Base-by-base conservation (phyloP, 2,329 filamentous ascomycete genomes). In the Aureobasidium sp. region DNA sequence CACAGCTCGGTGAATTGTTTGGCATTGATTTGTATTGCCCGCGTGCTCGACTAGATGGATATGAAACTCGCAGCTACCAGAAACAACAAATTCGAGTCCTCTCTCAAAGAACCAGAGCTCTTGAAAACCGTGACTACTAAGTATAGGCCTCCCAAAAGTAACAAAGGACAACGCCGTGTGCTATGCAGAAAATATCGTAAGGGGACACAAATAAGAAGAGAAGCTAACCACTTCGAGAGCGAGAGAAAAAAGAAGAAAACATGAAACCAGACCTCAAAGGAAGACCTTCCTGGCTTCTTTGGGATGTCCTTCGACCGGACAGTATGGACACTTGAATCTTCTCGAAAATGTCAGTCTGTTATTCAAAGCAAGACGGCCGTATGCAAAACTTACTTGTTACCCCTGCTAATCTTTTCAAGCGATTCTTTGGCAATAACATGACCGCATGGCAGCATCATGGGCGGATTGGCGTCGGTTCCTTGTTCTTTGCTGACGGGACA, bases 401-500 rank as follows among this genome's bases (percentile, higher is more conserved):
- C 87, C 76, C 95, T 96, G 61, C 87, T 87, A 46, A 97, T 80
- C 70, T 86, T 87, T 64, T 88, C 84, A 56, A 99, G 77, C 37
- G 88, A 91, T 70, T 97, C 92, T 66, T 87, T 84, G 20, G 91
- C 92, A 64, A 99, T 87, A 58, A 97, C 93, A 76, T 99, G 94
- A 6, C 94, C 93, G 71, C 94, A 99, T 0, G 90, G 89, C 71
- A 99, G 86, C 84, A 97, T 94, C 89, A 97, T 95, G 1, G 94
- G 91, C 12, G 94, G 94, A 73, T 99, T 99, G 27, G 82, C 78
- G 70, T 96, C 91, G 0, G 93, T 99, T 0, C 89, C 91, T 75
- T 99, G 94, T 72, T 97, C 94, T 74, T 97, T 97, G 69, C 88
- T 92, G 5, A 99, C 94, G 0, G 94, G 94, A 71, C 94, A 99